Evolutionary conservation across 768 basidiomycete genomes (phyloP), one percentile per base, ranked within the genome.

Genomic region (Hypholoma fasciculare): DNA sequence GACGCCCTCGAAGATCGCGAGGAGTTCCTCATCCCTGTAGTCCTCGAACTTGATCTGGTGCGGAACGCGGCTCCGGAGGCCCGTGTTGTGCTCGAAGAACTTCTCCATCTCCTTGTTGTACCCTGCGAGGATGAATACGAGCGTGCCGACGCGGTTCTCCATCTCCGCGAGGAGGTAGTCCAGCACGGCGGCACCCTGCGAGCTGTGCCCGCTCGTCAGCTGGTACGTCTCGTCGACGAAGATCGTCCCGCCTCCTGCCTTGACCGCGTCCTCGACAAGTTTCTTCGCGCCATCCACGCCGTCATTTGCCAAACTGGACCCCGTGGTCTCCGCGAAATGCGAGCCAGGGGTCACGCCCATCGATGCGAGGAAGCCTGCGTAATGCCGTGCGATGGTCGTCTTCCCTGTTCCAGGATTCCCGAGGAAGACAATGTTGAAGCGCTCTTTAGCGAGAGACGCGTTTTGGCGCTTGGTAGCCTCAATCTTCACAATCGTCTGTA

Each of bases 201-300:
- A 64, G 61, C 80, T 84, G 61, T 82, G 69, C 26, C 76, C 71
- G 49, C 69, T 75, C 0, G 81, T 78, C 1, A 90, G 77, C 57
- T 88, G 88, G 58, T 90, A 90, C 0, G 88, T 86, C 63, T 90
- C 88, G 63, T 90, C 88, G 36, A 89, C 74, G 65, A 90, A 89
- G 42, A 90, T 77, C 0, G 80, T 74, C 0, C 88, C 89, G 48
- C 88, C 88, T 0, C 87, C 88, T 3, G 72, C 78, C 2, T 71
- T 75, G 26, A 83, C 54, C 1, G 84, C 71, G 0, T 71, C 65
- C 37, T 82, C 77, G 9, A 89, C 63, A 14, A 77, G 66, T 52
- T 82, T 82, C 67, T 86, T 79, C 1, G 76, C 74, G 2, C 78
- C 83, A 26, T 66, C 59, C 0, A 89, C 80, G 1, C 86, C 87